Conservation (phyloP, 768 basidiomycete species). For the Pleurotus tuber-regium region DNA sequence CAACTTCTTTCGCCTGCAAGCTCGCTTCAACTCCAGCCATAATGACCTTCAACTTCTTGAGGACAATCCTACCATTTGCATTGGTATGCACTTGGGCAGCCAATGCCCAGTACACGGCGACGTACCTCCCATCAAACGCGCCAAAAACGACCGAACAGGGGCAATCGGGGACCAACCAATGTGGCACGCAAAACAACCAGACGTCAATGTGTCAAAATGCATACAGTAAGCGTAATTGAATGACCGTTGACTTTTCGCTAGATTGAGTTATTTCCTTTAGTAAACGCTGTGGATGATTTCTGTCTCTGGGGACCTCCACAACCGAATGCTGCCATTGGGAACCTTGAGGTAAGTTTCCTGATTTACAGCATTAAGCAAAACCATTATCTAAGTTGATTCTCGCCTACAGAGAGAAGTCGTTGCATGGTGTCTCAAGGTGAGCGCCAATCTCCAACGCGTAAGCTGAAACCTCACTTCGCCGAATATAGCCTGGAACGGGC, state of each 20-base stretch:
- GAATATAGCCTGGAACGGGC: constrained; percentile 51
- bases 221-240: constrained; percentile 49
- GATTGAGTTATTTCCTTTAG: constrained; percentile 25
- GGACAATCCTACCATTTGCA: background rate
- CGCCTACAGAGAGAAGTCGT: constrained; percentile 34
- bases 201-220: constrained; percentile 66
- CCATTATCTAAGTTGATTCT: constrained; percentile 14
- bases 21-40: background rate
- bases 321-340: constrained; percentile 51
- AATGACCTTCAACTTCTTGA: background rate
- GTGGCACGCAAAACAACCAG: constrained; percentile 54
- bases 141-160: constrained; percentile 51
- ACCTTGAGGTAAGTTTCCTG: constrained; percentile 48
- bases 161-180: constrained; percentile 64
- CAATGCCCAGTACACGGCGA: constrained; percentile 36
- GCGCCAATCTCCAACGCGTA: background rate
- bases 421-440: constrained; percentile 41
- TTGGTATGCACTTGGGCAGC: background rate
- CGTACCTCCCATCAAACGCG: constrained; percentile 46
- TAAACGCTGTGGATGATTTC: constrained; percentile 56
- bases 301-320: constrained; percentile 44
- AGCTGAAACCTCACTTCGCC: constrained; percentile 5
- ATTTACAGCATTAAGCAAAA: background rate
- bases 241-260: background rate
- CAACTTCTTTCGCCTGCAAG: no score